Evolutionary conservation across 2,329 filamentous ascomycete species (phyloP), one percentile per base, ranked within the genome.

Genomic region (Clonostachys rosea): DNA sequence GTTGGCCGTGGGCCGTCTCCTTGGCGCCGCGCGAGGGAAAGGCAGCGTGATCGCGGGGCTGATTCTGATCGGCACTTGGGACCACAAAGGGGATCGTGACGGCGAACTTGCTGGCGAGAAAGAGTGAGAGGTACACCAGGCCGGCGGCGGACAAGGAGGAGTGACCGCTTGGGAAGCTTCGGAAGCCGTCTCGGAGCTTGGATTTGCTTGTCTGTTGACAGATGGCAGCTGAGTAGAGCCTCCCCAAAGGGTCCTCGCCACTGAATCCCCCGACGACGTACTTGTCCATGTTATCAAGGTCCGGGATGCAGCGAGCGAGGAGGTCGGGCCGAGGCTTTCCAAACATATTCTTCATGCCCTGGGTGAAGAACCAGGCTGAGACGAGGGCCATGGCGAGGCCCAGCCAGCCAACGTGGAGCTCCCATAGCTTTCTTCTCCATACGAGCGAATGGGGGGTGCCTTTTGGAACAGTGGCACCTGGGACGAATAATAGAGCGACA

Each of bases 341-440:
- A 50, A 81, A 83, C 43, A 83, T 70, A 59, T 86, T 89, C 76
- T 96, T 96, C 75, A 95, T 83, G 44, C 86, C 88, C 56, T 89
- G 84, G 1, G 91, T 92, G 57, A 95, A 83, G 65, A 94, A 83
- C 71, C 87, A 95, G 5, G 87, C 79, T 3, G 81, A 74, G 3
- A 84, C 82, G 10, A 90, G 71, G 4, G 87, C 82, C 16, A 96
- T 73, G 1, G 76, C 88, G 4, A 96, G 75, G 0, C 91, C 91
- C 58, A 96, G 81, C 82, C 86, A 89, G 49, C 89, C 91, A 3
- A 83, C 83, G 61, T 96, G 90, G 63, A 89, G 83, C 65, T 96
- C 91, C 91, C 92, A 96, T 2, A 96, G 64, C 68, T 94, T 96
- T 54, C 89, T 79, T 61, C 80, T 81, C 84, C 89, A 91, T 41